phyloP scores from a whole-genome alignment of 257 asterid species.

The Voacanga thouarsii region DNA sequence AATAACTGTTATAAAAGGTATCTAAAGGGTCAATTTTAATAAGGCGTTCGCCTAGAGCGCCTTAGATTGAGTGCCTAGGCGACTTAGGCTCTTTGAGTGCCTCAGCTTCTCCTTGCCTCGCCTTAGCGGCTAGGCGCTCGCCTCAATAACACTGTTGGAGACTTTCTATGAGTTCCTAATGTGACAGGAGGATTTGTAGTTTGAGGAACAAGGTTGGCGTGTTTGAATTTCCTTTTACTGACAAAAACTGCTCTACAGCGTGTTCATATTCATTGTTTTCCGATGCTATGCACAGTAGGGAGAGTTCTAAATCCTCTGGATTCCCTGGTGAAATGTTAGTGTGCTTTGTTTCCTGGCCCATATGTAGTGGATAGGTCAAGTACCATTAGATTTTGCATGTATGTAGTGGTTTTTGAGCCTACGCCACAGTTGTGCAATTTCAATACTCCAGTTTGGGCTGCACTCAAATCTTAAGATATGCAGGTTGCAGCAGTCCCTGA shows the following conservation, averaged over 20 bases:
- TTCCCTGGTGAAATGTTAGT: too few species aligned
- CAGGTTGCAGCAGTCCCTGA: conserved; percentile 96
- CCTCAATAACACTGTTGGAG: too few species aligned
- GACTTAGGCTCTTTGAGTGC: too few species aligned
- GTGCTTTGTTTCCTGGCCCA: background rate
- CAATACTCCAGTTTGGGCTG: background rate
- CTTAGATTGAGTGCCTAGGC: too few species aligned
- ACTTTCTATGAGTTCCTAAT: background rate
- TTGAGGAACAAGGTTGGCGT: background rate
- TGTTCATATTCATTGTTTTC: background rate
- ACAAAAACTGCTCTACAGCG: background rate
- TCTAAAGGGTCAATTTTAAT: too few species aligned
- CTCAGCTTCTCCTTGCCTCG: too few species aligned
- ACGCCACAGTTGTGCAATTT: background rate
- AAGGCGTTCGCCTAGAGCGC: too few species aligned
- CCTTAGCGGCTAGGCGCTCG: too few species aligned
- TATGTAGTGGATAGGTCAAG: background rate
- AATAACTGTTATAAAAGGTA: too few species aligned
- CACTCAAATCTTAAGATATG: conserved; percentile 13
- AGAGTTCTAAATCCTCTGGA: background rate
- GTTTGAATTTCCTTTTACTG: background rate
- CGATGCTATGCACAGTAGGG: too few species aligned
- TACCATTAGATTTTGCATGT: background rate
- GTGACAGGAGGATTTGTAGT: background rate
- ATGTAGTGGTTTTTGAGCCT: background rate